Base-by-base conservation (phyloP, 345 rosid genomes). In the Syzygium aromaticum region DNA sequence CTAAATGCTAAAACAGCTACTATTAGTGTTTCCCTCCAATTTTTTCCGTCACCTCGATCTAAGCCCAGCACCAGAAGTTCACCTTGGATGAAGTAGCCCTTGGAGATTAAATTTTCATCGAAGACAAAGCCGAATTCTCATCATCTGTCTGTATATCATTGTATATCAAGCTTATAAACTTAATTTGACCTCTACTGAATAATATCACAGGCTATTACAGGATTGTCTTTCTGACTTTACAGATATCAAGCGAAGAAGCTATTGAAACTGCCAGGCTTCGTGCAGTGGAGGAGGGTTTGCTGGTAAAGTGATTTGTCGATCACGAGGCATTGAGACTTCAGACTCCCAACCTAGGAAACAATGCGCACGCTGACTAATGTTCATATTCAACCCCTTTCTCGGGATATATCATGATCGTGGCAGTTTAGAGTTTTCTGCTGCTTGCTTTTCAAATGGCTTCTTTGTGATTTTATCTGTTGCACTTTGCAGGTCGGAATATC, bases 171-270 rank as follows among this genome's bases (percentile, higher is more conserved):
- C 77, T 63, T 63, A 19, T 63, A 5, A 63, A 59, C 1, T 14
- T 59, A 59, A 59, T 11, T 14, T 59, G 30, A 59, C 30, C 77
- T n/a, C 21, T 63, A 28, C 33, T 63, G 40, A 63, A 40, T 63
- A 28, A 14, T 63, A 28, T 63, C 40, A 43, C 23, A 23, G 63
- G n/a, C 25, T 56, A 56, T 4, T 43, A 43, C 46, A 43, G 28
- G 25, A 57, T 57, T 57, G 23, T 27, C 63, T 57, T 51, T 51
- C 3, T 51, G 12, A 51, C 52, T 51, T 51, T 43, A 38, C 88
- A 95, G 98, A 86, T 97, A 88, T 93, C 97, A 33, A 93, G 98
- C 84, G 94, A 92, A 51, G 99, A 96, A 91, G 95, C 99, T 53
- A 95, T 95, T 73, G 96, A 95, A 91, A 96, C 93, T 87, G 94